Percentiles rank a stretch among this genome's conserved stretches.
Evolutionary conservation across 805 yeast species (phyloP).

Genomic region (Pichia californica): DNA sequence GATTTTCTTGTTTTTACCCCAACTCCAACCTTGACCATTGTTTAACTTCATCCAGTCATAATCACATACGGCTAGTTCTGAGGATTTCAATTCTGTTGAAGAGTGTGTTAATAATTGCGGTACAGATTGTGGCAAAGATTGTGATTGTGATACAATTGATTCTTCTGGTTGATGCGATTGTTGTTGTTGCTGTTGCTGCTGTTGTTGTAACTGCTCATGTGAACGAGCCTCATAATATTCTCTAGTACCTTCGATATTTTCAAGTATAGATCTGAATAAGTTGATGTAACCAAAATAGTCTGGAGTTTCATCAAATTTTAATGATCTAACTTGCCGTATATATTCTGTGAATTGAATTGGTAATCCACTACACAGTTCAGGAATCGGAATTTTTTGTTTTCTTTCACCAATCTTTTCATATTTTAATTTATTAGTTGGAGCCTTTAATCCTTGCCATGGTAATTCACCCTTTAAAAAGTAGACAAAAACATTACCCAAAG

Average conservation of each 20-base stretch:
- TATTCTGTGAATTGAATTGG: conserved; percentile 74
- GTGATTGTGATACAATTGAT: too few species aligned
- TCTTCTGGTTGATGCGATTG: too few species aligned
- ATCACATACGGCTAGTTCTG: conserved; percentile 45
- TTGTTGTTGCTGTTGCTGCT: neutral
- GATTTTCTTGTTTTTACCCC: conserved; percentile 66
- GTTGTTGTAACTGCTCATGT: neutral
- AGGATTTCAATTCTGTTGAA: neutral
- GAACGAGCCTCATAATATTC: neutral
- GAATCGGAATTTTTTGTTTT: conserved; percentile 62
- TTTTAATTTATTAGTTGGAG: conserved; percentile 77
- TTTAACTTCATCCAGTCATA: conserved; percentile 81
- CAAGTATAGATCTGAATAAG: conserved; percentile 53
- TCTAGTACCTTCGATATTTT: conserved; percentile 37
- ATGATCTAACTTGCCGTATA: conserved; percentile 57
- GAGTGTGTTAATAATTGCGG: neutral
- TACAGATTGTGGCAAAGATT: neutral
- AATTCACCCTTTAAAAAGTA: conserved; percentile 72
- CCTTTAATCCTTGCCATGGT: conserved; percentile 90
- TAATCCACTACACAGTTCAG: conserved; percentile 54
- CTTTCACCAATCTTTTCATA: conserved; percentile 81
- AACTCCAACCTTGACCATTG: conserved; percentile 79
- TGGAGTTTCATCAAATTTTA: conserved; percentile 76
- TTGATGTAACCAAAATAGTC: conserved; percentile 62
- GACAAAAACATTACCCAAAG: conserved; percentile 75